Evolutionary conservation across 495 filamentous ascomycete genomes (phyloP).

Genomic region (Bacidia rubella): DNA sequence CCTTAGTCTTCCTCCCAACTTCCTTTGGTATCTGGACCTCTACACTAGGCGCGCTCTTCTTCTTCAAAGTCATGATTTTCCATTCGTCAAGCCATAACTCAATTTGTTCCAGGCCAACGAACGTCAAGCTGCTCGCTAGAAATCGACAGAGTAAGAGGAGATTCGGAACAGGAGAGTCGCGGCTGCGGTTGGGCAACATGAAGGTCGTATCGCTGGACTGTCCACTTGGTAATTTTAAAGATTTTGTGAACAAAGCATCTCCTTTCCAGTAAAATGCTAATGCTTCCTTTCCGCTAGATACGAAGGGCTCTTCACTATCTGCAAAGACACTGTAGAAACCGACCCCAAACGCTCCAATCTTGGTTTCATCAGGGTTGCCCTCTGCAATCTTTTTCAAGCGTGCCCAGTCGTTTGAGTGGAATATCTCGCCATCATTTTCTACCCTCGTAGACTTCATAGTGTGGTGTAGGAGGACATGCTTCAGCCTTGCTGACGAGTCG

Average conservation of each 20-base stretch:
- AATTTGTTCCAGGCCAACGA: conserved; percentile 75
- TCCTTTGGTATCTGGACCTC: conserved; percentile 63
- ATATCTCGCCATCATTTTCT: conserved; percentile 77
- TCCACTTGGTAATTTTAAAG: conserved; percentile 50
- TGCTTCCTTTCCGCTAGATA: conserved; percentile 76
- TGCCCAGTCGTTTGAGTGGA: conserved; percentile 79
- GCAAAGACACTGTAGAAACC: conserved; percentile 98
- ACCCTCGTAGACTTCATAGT: conserved; percentile 73
- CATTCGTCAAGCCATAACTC: conserved; percentile 85
- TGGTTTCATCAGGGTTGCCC: conserved; percentile 95
- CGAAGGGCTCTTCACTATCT: conserved; percentile 93
- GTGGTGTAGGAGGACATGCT: conserved; percentile 70
- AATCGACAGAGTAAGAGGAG: conserved; percentile 81
- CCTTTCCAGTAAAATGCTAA: conserved; percentile 99
- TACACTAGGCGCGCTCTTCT: conserved; percentile 67
- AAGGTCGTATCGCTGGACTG: conserved; percentile 71
- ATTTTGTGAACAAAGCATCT: conserved; percentile 82
- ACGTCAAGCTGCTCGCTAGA: conserved; percentile 86
- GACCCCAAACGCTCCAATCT: conserved; percentile 97
- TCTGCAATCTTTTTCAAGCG: conserved; percentile 92
- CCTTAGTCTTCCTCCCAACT: conserved; percentile 66
- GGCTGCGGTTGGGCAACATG: conserved; percentile 81
- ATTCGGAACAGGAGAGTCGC: conserved; percentile 69
- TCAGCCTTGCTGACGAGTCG: conserved; percentile 55
- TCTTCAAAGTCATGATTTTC: conserved; percentile 60